phyloP scores from a whole-genome alignment of 352 stramenopile species.

The Blastocystis sp. region DNA sequence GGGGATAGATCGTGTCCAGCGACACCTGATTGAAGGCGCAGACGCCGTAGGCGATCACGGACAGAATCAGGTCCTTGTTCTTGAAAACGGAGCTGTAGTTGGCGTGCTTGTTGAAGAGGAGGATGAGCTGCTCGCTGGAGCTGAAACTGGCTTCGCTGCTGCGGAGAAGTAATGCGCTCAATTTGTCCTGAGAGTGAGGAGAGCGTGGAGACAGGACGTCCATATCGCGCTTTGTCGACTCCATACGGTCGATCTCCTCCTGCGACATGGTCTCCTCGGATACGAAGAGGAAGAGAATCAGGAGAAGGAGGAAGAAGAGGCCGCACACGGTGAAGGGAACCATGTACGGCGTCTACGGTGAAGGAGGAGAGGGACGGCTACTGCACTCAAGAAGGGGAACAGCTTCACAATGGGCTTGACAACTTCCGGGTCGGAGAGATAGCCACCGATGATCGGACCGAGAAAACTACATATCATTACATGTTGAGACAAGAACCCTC shows the following conservation, averaged over 20 bases:
- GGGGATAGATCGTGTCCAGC: constrained; percentile 60
- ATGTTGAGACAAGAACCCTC: background rate
- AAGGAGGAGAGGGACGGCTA: background rate
- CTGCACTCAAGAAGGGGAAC: constrained; percentile 45
- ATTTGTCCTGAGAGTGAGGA: constrained; percentile 5
- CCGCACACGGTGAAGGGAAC: constrained; percentile 50
- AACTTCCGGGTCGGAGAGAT: constrained; percentile 15
- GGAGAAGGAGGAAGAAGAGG: constrained; percentile 38
- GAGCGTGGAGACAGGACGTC: background rate
- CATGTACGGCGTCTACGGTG: constrained; percentile 29
- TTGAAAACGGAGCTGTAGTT: constrained; percentile 35
- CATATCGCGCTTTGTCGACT: constrained; percentile 30
- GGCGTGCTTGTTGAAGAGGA: constrained; percentile 35
- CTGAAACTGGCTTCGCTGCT: constrained; percentile 8
- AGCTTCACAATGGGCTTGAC: constrained; percentile 19
- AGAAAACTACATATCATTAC: constrained; percentile 16
- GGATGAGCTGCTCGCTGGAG: constrained; percentile 52
- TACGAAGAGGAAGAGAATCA: constrained; percentile 47
- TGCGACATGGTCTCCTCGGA: constrained; percentile 51
- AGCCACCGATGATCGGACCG: constrained; percentile 61
- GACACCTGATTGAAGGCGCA: constrained; percentile 13
- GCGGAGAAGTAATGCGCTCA: constrained; percentile 38
- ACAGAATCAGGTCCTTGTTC: constrained; percentile 54
- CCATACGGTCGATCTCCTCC: constrained; percentile 37
- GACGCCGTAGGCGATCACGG: constrained; percentile 36